Evolutionary conservation across 1,139 yeast genomes (phyloP).

Genomic region (Torulaspora pretoriensis): DNA sequence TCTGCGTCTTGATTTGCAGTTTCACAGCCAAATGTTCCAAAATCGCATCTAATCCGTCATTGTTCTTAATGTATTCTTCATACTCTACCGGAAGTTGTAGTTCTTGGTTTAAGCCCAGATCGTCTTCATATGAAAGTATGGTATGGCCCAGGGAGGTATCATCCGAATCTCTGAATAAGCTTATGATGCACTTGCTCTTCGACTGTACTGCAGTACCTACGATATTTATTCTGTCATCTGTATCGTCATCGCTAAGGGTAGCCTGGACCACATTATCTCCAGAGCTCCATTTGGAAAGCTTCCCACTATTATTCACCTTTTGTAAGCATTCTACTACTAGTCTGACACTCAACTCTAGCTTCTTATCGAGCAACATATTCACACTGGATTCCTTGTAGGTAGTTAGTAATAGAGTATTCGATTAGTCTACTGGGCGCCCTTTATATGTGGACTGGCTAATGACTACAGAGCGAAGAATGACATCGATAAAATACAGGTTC

Average conservation of each 20-base stretch:
- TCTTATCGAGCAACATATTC: conserved; percentile 7
- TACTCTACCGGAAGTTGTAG: conserved; percentile 11
- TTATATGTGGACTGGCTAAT: background rate
- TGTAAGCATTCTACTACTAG: conserved; percentile 10
- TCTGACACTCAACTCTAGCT: conserved; percentile 8
- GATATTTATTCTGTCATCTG: conserved; percentile 5
- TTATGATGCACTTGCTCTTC: conserved; percentile 9
- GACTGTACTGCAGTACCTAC: conserved; percentile 11
- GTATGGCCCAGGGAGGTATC: conserved; percentile 12
- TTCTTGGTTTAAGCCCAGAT: conserved; percentile 5
- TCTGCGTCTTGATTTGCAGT: conserved; percentile 1
- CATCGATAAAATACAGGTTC: conserved; percentile 2
- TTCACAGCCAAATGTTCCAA: conserved; percentile 5
- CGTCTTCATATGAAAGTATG: conserved; percentile 13
- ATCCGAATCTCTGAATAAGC: conserved; percentile 5
- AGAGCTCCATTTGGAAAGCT: conserved; percentile 5
- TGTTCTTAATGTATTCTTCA: conserved; percentile 5
- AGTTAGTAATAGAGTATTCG: background rate
- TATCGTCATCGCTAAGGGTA: conserved; percentile 7
- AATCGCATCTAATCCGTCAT: background rate
- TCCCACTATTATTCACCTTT: background rate
- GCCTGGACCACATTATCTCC: conserved; percentile 7
- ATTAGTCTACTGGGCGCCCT: background rate
- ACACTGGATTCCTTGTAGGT: background rate
- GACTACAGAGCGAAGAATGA: background rate